Base-by-base conservation (phyloP, 2,329 filamentous ascomycete species). In the Xylariomycetidae sp. region DNA sequence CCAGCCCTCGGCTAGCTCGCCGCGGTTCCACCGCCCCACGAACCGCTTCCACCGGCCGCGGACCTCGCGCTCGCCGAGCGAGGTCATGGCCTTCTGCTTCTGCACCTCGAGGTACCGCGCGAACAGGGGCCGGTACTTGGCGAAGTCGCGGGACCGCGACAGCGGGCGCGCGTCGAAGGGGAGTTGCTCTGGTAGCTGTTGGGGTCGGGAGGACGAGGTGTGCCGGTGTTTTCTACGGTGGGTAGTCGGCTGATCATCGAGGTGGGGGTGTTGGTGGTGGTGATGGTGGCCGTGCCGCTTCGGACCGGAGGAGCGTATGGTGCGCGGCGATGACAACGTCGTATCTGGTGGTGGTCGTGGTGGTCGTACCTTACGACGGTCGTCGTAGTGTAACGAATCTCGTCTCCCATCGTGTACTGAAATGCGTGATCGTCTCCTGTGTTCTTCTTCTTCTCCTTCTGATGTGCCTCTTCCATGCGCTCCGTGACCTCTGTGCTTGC, bases 11-110 rank as follows among this genome's bases (percentile, higher is more conserved):
- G 85, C 83, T 43, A 97, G 69, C 63, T 90, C 86, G 54, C 81
- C 83, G 50, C 79, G 77, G 65, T 98, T 98, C 90, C 92, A 98
- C 69, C 88, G 90, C 4, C 75, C 71, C 10, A 90, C 59, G 51
- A 97, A 98, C 56, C 88, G 90, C 71, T 95, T 95, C 88, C 90
- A 98, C 35, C 90, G 70, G 2, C 89, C 88, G 44, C 73, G 82
- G 1, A 80, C 62, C 56, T 96, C 89, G n/a, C 75, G 72, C 42
- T 87, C 81, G 36, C 79, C 74, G 46, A 97, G 67, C 8, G 76
- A 72, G 13, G 80, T 70, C 2, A 94, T 64, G 33, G 82, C 64
- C 25, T 85, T 72, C 25, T 79, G 71, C 63, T 96, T 96, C 60
- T 97, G 90, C 20, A 95, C 75, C 48, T 89, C 85, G 16, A 97